Conservation (phyloP, 306 rosid genomes). For the Malus fusca region DNA sequence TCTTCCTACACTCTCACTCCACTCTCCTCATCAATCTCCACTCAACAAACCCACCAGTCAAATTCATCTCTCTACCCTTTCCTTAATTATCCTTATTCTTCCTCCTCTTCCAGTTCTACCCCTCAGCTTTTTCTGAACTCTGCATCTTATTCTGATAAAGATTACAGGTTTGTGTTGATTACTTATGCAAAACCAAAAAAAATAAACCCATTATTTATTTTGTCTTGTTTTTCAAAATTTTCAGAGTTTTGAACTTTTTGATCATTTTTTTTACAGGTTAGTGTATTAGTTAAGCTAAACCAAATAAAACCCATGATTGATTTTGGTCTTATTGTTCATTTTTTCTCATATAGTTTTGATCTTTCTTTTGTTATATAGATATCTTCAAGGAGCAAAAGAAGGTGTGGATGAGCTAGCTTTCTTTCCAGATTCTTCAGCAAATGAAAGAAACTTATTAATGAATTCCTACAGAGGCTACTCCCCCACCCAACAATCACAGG, state of each 20-base stretch:
- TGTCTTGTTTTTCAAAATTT: background rate
- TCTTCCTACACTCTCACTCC: conserved; percentile 36
- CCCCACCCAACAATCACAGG: conserved; percentile 10
- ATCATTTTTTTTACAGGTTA: too few species aligned
- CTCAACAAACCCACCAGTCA: conserved; percentile 30
- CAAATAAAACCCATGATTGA: background rate
- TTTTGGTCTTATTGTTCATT: conserved; percentile 2
- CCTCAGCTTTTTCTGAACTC: conserved; percentile 63
- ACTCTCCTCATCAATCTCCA: conserved; percentile 25
- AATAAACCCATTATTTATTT: background rate
- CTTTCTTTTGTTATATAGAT: conserved; percentile 34
- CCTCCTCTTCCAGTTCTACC: conserved; percentile 31
- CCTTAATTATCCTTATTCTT: conserved; percentile 34
- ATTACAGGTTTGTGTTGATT: conserved; percentile 47
- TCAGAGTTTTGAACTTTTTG: background rate
- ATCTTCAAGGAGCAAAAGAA: conserved; percentile 57
- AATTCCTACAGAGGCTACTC: conserved; percentile 26
- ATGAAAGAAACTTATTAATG: conserved; percentile 48
- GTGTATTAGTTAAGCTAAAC: too few species aligned
- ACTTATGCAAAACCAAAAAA: background rate
- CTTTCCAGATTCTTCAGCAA: conserved; percentile 71
- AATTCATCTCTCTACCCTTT: conserved; percentile 45
- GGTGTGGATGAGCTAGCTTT: conserved; percentile 70
- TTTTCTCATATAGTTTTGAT: background rate
- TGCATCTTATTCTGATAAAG: conserved; percentile 51